Conservation (phyloP, 441 rosid species). For the Francoa sonchifolia region DNA sequence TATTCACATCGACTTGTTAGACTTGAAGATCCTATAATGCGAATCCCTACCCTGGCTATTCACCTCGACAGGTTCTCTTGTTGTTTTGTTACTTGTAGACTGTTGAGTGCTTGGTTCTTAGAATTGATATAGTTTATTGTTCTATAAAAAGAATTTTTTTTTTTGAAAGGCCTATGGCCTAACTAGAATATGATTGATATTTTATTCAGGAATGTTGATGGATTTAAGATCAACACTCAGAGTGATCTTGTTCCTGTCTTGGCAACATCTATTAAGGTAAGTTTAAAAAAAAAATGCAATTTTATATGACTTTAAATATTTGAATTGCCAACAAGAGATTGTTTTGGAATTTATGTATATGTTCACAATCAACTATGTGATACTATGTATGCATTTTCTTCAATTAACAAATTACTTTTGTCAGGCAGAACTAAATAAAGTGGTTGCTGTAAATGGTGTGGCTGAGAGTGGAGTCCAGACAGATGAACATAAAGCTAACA, state of each 20-base stretch:
- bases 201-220: conserved; percentile 67
- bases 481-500: conserved; percentile 23
- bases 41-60: conserved; percentile 88
- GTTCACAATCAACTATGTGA: not conserved
- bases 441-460: conserved; percentile 28
- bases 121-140: not conserved
- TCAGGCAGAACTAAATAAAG: conserved; percentile 70
- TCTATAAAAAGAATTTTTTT: too few relatives aligned
- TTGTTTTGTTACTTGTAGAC: not conserved
- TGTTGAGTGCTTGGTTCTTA: not conserved
- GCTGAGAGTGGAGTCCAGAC: conserved; percentile 23
- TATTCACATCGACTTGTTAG: conserved; percentile 69
- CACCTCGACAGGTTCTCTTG: conserved; percentile 73
- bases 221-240: conserved; percentile 90
- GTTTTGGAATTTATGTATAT: not conserved
- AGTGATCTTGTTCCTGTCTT: conserved; percentile 71
- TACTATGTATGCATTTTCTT: conserved; percentile 4
- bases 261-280: conserved; percentile 86
- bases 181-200: too few relatives aligned
- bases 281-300: too few relatives aligned
- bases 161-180: too few relatives aligned
- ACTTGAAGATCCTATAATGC: conserved; percentile 79
- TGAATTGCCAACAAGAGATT: too few relatives aligned
- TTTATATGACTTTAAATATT: too few relatives aligned
- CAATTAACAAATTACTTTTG: conserved; percentile 9